Evolutionary conservation across 805 yeast species (phyloP), one percentile per base, ranked within the genome.

Genomic region (Metschnikowia baotianmanensis): DNA sequence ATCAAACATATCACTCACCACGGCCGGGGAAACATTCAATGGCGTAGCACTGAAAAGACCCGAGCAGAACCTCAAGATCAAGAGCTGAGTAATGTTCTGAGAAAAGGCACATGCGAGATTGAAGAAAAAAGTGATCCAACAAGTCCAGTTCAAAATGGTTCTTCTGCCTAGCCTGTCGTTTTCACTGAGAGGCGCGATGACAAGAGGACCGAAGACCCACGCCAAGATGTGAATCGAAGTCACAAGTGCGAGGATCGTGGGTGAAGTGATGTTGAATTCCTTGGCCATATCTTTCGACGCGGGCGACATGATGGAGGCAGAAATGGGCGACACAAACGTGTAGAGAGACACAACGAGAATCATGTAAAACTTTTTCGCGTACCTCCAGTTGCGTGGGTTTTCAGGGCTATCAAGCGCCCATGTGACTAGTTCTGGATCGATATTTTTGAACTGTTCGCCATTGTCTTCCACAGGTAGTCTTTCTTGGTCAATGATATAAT

Each of bases 1-100:
- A 26, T 60, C 65, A 43, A 52, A 66, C 42, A 67, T 52, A 47
- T 67, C 72, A 15, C 66, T 59, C 16, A 67, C 52, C 2, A 64
- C 63, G 1, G 69, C 71, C 9, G 72, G 71, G 12, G 69, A 64
- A 1, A 67, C 69, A 37, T 63, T 64, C 44, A 67, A 48, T 0
- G 71, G 59, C 4, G 66, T 61, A 24, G 66, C 63, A n/a, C 69
- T 68, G 40, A 64, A 62, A 15, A 67, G 51, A 2, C 72, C 72
- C 1, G 67, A 65, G 9, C 63, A 32, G 26, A 67, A 67, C 15
- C 72, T 35, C 31, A 58, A 59, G 9, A 65, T 48, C 43, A 64
- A 49, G 45, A 67, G 49, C 44, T 65, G 70, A 10, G 62, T 52
- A 1, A 67, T 59, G 30, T 50, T 58, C 34, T 57, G 51, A 8